Evolutionary conservation across 768 basidiomycete species (phyloP).

Genomic region (Lyophyllum decastes): DNA sequence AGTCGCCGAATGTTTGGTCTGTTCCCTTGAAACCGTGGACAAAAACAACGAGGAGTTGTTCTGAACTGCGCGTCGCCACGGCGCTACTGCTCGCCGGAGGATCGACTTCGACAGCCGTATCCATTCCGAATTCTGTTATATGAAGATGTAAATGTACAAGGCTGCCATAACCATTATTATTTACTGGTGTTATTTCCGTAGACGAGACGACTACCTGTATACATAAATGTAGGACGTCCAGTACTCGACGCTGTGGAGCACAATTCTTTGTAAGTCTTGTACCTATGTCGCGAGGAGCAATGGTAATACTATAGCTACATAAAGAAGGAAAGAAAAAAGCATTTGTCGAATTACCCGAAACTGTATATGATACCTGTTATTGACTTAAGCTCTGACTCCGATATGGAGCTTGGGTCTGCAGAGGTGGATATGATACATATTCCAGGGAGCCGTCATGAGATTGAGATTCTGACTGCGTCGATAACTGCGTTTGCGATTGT

Average conservation of each 20-base stretch:
- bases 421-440: constrained; percentile 33
- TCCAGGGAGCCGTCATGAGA: constrained; percentile 19
- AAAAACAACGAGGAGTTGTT: constrained; percentile 70
- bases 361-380: constrained; percentile 1
- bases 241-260: background rate
- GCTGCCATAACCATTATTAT: background rate
- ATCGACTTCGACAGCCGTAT: background rate
- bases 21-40: constrained; percentile 73
- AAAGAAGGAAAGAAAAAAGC: too few species aligned
- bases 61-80: constrained; percentile 28
- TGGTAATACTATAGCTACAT: background rate
- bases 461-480: constrained; percentile 22
- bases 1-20: constrained; percentile 73
- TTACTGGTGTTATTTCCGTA: background rate
- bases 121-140: background rate
- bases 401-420: constrained; percentile 60
- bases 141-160: background rate
- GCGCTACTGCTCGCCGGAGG: constrained; percentile 5
- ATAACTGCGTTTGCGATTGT: constrained; percentile 11
- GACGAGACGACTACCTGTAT: too few species aligned
- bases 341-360: background rate
- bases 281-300: background rate
- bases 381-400: constrained; percentile 45
- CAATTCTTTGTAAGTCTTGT: too few species aligned
- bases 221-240: too few species aligned